phyloP scores from a whole-genome alignment of 768 basidiomycete species.

The Sarcodon aspratus region DNA sequence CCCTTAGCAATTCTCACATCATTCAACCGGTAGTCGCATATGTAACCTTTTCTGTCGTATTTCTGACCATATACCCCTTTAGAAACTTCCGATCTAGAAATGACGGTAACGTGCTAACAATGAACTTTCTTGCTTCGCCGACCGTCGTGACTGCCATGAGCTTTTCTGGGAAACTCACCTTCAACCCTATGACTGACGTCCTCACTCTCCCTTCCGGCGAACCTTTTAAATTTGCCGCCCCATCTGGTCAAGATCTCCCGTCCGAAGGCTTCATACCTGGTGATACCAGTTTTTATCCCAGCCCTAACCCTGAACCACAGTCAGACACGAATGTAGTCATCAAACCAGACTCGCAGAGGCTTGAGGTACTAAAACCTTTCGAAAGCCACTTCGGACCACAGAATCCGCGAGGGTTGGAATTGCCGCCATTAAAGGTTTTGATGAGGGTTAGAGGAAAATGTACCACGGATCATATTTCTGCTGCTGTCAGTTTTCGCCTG shows the following conservation, averaged over 20 bases:
- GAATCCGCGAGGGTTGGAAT: constrained; percentile 51
- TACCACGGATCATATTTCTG: constrained; percentile 97
- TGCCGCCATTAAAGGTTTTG: constrained; percentile 73
- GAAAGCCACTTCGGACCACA: constrained; percentile 53
- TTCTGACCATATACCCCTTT: constrained; percentile 2
- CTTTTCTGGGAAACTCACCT: constrained; percentile 86
- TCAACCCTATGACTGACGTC: constrained; percentile 84
- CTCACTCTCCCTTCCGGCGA: constrained; percentile 57
- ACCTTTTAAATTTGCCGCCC: constrained; percentile 76
- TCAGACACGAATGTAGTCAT: constrained; percentile 74
- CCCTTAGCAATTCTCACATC: constrained; percentile 83
- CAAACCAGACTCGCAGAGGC: constrained; percentile 63
- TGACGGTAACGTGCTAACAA: constrained; percentile 87
- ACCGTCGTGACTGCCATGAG: constrained; percentile 97
- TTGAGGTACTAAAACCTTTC: constrained; percentile 86
- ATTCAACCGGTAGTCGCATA: constrained; percentile 67
- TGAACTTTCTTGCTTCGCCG: constrained; percentile 98
- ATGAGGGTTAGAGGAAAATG: constrained; percentile 96
- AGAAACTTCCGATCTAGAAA: constrained; percentile 90
- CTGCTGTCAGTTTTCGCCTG: constrained; percentile 47
- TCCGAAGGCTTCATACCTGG: constrained; percentile 71
- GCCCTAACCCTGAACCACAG: constrained; percentile 58
- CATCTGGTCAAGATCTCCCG: constrained; percentile 79
- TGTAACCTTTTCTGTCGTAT: background rate
- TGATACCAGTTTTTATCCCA: constrained; percentile 65